Conservation (phyloP, 1,139 yeast species). For the Entelexis sorbosivorans region DNA sequence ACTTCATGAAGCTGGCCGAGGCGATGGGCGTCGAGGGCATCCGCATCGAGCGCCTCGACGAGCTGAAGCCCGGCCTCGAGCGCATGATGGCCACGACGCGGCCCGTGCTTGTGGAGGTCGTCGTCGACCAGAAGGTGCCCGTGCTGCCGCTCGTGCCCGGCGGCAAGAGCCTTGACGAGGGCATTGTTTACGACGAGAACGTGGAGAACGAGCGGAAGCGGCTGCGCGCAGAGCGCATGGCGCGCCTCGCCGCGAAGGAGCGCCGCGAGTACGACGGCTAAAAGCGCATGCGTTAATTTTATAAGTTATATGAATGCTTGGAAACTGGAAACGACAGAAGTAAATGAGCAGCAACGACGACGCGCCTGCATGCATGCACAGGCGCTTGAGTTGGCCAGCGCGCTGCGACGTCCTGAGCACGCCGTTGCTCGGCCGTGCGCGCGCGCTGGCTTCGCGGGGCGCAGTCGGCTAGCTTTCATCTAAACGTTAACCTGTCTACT, state of each 20-base stretch:
- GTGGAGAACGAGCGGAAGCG: constrained; percentile 64
- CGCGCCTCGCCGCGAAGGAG: constrained; percentile 23
- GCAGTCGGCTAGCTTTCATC: background rate
- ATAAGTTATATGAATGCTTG: no score
- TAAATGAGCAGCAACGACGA: no score
- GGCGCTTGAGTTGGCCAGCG: no score
- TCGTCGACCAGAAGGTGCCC: constrained; percentile 91
- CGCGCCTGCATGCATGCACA: no score
- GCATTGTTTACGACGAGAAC: constrained; percentile 71
- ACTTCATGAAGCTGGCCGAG: constrained; percentile 84
- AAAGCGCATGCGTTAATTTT: background rate
- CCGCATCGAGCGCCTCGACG: constrained; percentile 56
- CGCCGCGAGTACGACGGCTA: constrained; percentile 22
- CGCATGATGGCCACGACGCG: constrained; percentile 66
- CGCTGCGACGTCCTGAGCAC: no score
- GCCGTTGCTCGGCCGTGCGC: no score
- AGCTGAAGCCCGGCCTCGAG: constrained; percentile 50
- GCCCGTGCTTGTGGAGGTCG: constrained; percentile 82
- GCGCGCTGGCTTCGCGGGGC: background rate
- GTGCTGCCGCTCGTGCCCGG: constrained; percentile 98
- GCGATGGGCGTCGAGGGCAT: constrained; percentile 87
- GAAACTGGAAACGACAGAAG: no score
- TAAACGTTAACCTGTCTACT: constrained; percentile 5
- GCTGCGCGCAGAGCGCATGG: constrained; percentile 30
- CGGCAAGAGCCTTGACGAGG: constrained; percentile 89